phyloP scores from a whole-genome alignment of 305 asterid species.

The Coffea humblotiana region DNA sequence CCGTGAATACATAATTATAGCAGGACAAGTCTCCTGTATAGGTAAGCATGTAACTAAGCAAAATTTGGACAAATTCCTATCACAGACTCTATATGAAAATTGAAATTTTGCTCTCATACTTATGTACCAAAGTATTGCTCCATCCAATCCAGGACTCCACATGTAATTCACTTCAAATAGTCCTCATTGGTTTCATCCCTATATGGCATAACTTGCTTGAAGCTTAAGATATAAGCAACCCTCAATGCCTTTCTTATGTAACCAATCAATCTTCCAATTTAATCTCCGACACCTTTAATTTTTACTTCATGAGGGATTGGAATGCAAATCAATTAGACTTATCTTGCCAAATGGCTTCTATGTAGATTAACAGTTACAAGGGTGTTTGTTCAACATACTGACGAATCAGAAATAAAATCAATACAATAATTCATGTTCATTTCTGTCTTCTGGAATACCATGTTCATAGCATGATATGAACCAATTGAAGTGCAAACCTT shows the following conservation, averaged over 20 bases:
- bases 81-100: not conserved
- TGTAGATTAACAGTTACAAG: not conserved
- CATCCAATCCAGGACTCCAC: not conserved
- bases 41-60: not conserved
- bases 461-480: not conserved
- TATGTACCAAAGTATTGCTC: not conserved
- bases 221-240: not conserved
- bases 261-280: not conserved
- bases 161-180: too few relatives aligned
- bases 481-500: slow-evolving; percentile 49
- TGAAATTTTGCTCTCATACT: not conserved
- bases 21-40: not conserved
- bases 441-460: not conserved
- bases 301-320: not conserved
- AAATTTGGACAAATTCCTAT: not conserved
- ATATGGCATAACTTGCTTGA: not conserved
- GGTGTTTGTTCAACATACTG: not conserved
- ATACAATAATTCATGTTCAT: not conserved
- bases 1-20: not conserved
- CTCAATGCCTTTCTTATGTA: not conserved
- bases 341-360: not conserved
- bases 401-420: too few relatives aligned
- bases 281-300: not conserved
- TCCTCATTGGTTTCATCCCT: not conserved
- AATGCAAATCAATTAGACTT: not conserved